These are phyloP conservation scores for Lentinula raphanica DNA, from an alignment of 768 basidiomycete genomes.

Conservation along the genomic window DNA sequence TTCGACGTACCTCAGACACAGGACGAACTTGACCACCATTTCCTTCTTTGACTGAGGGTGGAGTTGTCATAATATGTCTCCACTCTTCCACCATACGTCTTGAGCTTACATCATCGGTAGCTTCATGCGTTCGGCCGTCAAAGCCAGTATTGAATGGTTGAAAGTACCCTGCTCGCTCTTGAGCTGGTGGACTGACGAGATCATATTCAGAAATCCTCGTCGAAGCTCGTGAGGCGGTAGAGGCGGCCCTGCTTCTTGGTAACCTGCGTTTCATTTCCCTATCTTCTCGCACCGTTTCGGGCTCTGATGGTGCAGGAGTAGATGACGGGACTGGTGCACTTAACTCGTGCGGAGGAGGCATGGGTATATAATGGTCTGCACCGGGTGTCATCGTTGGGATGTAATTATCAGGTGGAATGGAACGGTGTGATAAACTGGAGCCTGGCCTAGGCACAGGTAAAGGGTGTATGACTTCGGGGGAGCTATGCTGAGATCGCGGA, in stretches of 20 bases:
- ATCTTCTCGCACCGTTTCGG: not conserved
- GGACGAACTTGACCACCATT: not conserved
- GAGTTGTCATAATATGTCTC: constrained; percentile 1
- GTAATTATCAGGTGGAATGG: constrained; percentile 7
- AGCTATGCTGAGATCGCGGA: not conserved
- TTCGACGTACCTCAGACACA: not conserved
- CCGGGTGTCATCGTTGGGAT: constrained; percentile 5
- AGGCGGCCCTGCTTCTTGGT: not conserved
- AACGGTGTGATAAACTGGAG: not conserved
- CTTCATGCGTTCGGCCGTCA: not conserved
- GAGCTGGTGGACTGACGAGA: constrained; percentile 5
- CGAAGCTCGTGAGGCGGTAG: constrained; percentile 1
- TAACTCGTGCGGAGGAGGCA: constrained; percentile 3
- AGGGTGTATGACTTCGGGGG: constrained; percentile 2
- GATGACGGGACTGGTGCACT: not conserved
- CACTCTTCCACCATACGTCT: constrained; percentile 2
- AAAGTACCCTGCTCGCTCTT: not conserved
- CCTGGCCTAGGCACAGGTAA: not conserved
- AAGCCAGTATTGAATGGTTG: not conserved
- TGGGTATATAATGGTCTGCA: not conserved
- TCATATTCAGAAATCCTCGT: constrained; percentile 8
- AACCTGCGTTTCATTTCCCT: not conserved
- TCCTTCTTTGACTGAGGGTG: not conserved
- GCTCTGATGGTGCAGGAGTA: constrained; percentile 1
- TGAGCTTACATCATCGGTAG: not conserved